Conservation (phyloP, 495 filamentous ascomycete genomes). For the Trichoderma gamsii region DNA sequence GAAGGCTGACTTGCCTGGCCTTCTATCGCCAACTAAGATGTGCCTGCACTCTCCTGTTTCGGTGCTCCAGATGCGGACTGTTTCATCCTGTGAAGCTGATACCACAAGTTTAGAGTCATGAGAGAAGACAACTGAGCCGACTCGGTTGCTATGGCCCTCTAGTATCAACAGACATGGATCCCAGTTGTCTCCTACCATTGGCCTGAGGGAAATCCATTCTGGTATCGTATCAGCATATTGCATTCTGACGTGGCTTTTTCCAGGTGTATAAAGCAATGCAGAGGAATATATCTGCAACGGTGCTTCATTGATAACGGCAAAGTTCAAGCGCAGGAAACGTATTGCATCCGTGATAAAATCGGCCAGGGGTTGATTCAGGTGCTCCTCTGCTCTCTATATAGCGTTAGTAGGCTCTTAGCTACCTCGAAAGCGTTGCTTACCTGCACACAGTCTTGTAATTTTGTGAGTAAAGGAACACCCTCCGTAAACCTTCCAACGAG, state of each 20-base stretch:
- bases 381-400: not conserved
- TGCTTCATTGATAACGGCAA: conserved; percentile 23
- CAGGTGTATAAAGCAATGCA: conserved; percentile 33
- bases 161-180: not conserved
- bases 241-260: conserved; percentile 25
- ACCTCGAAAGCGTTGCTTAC: conserved; percentile 14
- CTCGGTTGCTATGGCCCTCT: not conserved
- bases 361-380: not conserved
- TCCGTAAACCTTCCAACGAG: conserved; percentile 25
- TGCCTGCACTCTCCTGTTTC: not conserved
- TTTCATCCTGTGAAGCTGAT: not conserved
- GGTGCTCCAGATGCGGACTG: not conserved
- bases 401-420: conserved; percentile 9
- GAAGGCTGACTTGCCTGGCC: too few species aligned
- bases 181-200: not conserved
- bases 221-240: conserved; percentile 20
- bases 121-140: not conserved
- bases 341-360: conserved; percentile 31
- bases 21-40: too few species aligned
- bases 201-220: conserved; percentile 15
- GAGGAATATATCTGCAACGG: conserved; percentile 29
- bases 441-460: conserved; percentile 1
- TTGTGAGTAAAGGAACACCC: not conserved
- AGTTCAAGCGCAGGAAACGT: conserved; percentile 29
- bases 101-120: not conserved